Base-by-base conservation (phyloP, 2,329 filamentous ascomycete species). In the Zalaria sp. region DNA sequence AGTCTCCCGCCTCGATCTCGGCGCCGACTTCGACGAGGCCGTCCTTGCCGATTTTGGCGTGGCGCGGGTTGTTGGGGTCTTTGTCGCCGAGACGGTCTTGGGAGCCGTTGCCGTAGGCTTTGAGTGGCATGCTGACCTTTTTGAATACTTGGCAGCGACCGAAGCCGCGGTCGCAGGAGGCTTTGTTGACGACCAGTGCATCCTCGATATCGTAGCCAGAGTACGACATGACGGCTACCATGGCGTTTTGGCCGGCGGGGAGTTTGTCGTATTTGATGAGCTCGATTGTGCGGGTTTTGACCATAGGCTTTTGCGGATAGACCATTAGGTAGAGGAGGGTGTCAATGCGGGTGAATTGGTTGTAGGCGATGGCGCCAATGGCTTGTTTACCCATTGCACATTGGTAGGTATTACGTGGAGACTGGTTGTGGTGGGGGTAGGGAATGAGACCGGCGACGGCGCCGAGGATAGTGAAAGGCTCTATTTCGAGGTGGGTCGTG, bases 351-450 rank as follows among this genome's bases (percentile, higher is more conserved):
- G 89, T 84, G 65, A 95, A 94, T 61, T 98, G 91, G 58, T 98
- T 98, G 58, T 94, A 93, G 10, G 89, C 91, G 57, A 98, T 96
- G 29, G 89, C 88, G 29, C 91, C 91, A 59, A 98, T 96, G 34
- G 91, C 91, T 82, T 98, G 91, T 67, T 98, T 98, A 75, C 91
- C 91, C 88, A 95, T 95, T 65, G 88, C 88, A 65, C 87, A 94
- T 69, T 95, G 89, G 57, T 98, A 98, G 0, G 91, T 98, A 59
- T 98, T 98, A 72, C 91, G 76, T 6, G 91, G 91, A 10, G 93
- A 98, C 61, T 98, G 91, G 63, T 98, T 98, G 69, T 98, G 91
- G 60, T 98, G 91, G 5, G 91, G 91, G 57, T 96, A 98, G 4
- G 91, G 91, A 58, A 98, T 98, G 32, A 98, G 71, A 35, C 91